Conservation (phyloP, 1,284 basidiomycete genomes). For the Heterobasidion occidentale region DNA sequence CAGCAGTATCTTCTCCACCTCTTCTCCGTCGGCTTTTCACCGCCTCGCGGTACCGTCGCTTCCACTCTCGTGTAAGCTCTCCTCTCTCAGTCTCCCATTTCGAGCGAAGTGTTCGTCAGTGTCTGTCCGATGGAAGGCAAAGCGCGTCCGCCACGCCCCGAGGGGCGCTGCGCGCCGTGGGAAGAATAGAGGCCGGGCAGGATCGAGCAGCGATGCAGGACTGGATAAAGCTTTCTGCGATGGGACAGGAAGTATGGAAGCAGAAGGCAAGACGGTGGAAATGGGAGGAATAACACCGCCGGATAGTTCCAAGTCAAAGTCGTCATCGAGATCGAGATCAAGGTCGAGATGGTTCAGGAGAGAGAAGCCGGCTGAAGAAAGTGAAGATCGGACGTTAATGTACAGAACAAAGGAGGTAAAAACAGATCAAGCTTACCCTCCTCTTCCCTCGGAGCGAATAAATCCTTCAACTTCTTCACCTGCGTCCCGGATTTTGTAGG, state of each 20-base stretch:
- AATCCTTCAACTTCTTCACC: slow-evolving; percentile 44
- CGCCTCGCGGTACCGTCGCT: slow-evolving; percentile 72
- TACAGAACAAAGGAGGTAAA: not conserved
- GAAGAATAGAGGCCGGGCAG: slow-evolving; percentile 56
- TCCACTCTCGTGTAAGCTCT: slow-evolving; percentile 75
- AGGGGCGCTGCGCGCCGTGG: slow-evolving; percentile 22
- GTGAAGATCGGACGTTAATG: not conserved
- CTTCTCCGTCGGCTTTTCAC: slow-evolving; percentile 51
- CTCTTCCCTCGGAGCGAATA: slow-evolving; percentile 61
- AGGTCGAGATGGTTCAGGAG: slow-evolving; percentile 59
- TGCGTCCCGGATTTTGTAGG: slow-evolving; percentile 6
- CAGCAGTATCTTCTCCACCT: slow-evolving; percentile 20
- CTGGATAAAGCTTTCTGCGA: not conserved
- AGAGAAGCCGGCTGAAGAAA: slow-evolving; percentile 43
- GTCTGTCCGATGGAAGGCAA: slow-evolving; percentile 43
- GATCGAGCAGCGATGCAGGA: slow-evolving; percentile 27
- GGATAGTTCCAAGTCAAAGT: slow-evolving; percentile 35
- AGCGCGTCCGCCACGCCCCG: slow-evolving; percentile 18
- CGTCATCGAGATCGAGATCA: slow-evolving; percentile 52
- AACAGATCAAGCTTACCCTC: slow-evolving; percentile 35
- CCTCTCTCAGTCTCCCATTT: slow-evolving; percentile 67
- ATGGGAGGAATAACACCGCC: not conserved
- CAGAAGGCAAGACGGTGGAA: not conserved
- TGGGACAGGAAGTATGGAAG: slow-evolving; percentile 1
- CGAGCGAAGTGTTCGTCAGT: slow-evolving; percentile 56